Base-by-base conservation (phyloP, 345 rosid genomes). In the Cardamine occulta region DNA sequence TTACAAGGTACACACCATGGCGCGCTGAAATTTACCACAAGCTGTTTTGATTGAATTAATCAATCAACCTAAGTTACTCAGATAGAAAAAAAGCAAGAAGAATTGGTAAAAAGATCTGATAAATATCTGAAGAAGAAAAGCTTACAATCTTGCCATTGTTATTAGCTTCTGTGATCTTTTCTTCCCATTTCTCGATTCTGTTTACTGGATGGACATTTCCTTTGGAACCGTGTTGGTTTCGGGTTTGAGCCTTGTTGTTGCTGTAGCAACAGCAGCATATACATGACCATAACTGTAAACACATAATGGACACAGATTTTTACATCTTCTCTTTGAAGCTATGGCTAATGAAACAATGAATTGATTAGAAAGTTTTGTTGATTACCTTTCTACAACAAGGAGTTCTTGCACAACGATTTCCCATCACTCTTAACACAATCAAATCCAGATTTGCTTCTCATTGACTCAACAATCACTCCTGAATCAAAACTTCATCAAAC, bases 1-100 rank as follows among this genome's bases (percentile, higher is more conserved):
- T 75, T 82, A 72, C 95, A 85, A 74, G 95, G 95, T 62, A 68
- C 73, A 55, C 90, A 89, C 91, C 94, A 87, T 7, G 79, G 78
- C 17, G 90, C 86, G 58, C 88, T 86, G 83, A 87, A 89, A 80
- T 89, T 84, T 13, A 80, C 91, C 31, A 87, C 79, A 1, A 86
- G 85, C 91, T 89, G 86, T 84, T 71, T 60, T 13, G 24, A 26
- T 63, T 21, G 15, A 60, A 60, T 12, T 65, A 21, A 18, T 55
- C 35, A 21, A 21, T 1, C 0, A 29, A 29, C 14, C n/a, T 63
- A 57, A 6, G 47, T 35, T 55, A 53, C 40, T 70, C n/a, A 13
- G 18, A 34, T 28, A 6, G n/a, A n/a, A n/a, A n/a, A n/a, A n/a
- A n/a, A n/a, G n/a, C n/a, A n/a, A n/a, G n/a, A n/a, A n/a, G n/a